These are phyloP conservation scores for Calonectria pteridis DNA, from an alignment of 2,329 filamentous ascomycete genomes.

Conservation along the genomic window DNA sequence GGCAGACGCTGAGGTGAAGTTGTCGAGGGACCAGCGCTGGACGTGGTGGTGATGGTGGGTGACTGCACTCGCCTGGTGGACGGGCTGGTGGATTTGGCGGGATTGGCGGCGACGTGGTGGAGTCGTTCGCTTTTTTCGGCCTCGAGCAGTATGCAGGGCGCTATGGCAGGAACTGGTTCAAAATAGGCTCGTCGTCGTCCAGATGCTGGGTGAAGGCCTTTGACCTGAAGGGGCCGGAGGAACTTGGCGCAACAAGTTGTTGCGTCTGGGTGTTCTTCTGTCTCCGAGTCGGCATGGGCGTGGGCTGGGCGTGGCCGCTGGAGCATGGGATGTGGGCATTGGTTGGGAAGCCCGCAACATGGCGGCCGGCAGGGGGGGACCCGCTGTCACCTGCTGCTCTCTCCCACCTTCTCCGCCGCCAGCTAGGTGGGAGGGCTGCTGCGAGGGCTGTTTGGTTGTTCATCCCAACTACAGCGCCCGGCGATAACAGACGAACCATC, in stretches of 20 bases:
- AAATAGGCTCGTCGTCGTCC: neutral
- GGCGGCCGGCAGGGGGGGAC: slow-evolving; percentile 4
- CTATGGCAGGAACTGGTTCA: neutral
- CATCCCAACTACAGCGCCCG: neutral
- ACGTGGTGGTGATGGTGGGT: slow-evolving; percentile 27
- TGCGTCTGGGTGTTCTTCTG: slow-evolving; percentile 3
- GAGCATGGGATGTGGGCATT: slow-evolving; percentile 15
- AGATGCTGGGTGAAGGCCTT: neutral
- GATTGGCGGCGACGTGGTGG: slow-evolving; percentile 27
- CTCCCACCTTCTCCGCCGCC: slow-evolving; percentile 11
- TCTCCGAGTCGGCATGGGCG: slow-evolving; percentile 1
- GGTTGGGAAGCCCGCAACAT: slow-evolving; percentile 9
- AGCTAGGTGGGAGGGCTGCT: neutral
- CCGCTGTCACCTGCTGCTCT: slow-evolving; percentile 19
- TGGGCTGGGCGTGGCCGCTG: neutral
- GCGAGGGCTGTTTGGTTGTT: slow-evolving; percentile 3
- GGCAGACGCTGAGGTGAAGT: slow-evolving; percentile 15
- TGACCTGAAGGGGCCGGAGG: neutral
- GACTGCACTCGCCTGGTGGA: slow-evolving; percentile 20
- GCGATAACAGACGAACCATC: neutral
- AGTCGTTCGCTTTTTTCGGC: slow-evolving; percentile 18
- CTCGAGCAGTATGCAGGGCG: neutral
- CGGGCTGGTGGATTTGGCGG: slow-evolving; percentile 17
- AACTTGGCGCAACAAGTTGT: slow-evolving; percentile 9
- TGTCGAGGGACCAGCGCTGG: slow-evolving; percentile 7